Evolutionary conservation across 176 grass and related monocot species (phyloP), one percentile per base, ranked within the genome.

Genomic region (Ampelocalamus luodianensis): DNA sequence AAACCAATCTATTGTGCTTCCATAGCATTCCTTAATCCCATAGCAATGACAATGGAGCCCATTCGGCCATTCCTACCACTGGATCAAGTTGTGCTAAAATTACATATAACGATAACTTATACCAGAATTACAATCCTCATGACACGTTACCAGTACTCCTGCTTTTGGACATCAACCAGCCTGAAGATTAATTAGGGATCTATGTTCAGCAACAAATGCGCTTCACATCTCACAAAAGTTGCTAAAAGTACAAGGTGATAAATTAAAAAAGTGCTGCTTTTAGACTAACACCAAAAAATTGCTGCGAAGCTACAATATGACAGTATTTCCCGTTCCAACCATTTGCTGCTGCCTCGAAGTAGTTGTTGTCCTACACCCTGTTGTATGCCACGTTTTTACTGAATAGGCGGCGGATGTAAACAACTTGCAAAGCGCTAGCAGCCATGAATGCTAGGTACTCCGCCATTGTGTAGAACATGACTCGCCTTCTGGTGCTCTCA

Each of bases 361-460:
- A 66, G 77, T 54, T 10, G n/a, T 22, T 72, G 75, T 56, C 44
- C 88, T 97, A 97, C 61, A 99, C 88, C 80, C 96, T 93, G 82
- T 99, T 96, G 78, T 94, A 99, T 49, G 55, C 93, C 75, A 96
- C 90, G 0, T 91, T 94, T 86, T 94, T 96, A 78, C 93, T 92
- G 89, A 99, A 96, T 23, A 99, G 68, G 39, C 96, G 96, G 24
- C 93, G 96, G 64, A 99, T 94, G 86, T 96, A 99, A 86, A 88
- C 39, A 6, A 96, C 93, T 72, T 99, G 96, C 82, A 99, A 89
- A 2, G 88, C 86, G 14, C 96, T 99, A 6, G 93, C 93, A 4
- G 71, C 87, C 75, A 93, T 91, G 51, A 99, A 83, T 32, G 93
- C 93, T 58, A 94, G 15, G 50, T 99, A 99, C 82, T 99, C 96